A percentile compares a stretch with the other conserved stretches of the same genome.
These are phyloP conservation scores for Arachis stenosperma DNA, from an alignment of 306 rosid genomes.

Conservation along the genomic window DNA sequence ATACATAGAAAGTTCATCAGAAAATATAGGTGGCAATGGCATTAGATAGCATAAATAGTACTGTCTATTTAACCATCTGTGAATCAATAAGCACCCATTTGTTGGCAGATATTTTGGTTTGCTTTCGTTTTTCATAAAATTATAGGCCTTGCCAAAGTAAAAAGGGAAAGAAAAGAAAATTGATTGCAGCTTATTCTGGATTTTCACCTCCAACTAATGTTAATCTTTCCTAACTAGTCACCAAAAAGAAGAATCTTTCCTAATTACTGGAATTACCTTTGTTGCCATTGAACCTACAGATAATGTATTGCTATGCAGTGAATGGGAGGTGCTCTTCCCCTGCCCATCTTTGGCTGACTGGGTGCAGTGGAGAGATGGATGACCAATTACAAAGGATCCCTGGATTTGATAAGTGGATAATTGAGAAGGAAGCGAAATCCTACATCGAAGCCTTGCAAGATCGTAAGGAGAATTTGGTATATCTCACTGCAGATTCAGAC, in stretches of 20 bases:
- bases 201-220: neutral
- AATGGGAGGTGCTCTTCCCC: constrained; percentile 76
- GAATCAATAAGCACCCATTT: neutral
- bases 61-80: neutral
- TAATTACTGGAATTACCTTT: neutral
- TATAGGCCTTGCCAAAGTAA: no score
- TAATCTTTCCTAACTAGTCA: neutral
- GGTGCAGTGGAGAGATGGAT: constrained; percentile 77
- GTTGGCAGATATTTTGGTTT: neutral
- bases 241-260: neutral
- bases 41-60: neutral
- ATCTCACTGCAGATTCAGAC: constrained; percentile 87
- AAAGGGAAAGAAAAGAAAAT: no score
- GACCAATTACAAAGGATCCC: constrained; percentile 67
- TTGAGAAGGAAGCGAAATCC: constrained; percentile 68
- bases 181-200: neutral
- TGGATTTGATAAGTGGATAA: constrained; percentile 82
- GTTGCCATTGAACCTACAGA: constrained; percentile 54
- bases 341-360: constrained; percentile 90
- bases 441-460: constrained; percentile 76
- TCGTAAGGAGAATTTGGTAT: constrained; percentile 71
- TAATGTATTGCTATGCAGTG: constrained; percentile 86
- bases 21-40: no score
- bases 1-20: no score
- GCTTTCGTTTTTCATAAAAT: neutral